Conservation (phyloP, 1,284 basidiomycete genomes). For the Boletus albobrunnescens region DNA sequence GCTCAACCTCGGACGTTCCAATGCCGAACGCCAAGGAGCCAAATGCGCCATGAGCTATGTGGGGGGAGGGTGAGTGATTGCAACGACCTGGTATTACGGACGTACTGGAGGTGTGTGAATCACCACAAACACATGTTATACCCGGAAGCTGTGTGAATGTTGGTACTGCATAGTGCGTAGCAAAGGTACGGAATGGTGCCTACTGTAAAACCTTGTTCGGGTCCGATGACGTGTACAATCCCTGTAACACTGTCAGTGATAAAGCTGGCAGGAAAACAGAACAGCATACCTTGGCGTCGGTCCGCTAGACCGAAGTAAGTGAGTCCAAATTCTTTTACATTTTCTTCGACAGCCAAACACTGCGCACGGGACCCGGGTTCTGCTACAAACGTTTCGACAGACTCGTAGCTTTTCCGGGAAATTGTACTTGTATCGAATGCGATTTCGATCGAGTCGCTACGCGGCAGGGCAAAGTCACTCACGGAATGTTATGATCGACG, state of each 20-base stretch:
- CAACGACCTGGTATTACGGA: slow-evolving; percentile 8
- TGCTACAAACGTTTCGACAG: slow-evolving; percentile 74
- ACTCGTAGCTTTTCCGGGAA: slow-evolving; percentile 82
- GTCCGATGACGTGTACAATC: slow-evolving; percentile 94
- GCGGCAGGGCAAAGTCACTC: slow-evolving; percentile 36
- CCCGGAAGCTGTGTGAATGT: slow-evolving; percentile 70
- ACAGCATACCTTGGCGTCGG: slow-evolving; percentile 70
- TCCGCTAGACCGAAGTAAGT: slow-evolving; percentile 95
- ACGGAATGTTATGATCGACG: slow-evolving; percentile 96
- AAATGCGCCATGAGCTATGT: slow-evolving; percentile 87
- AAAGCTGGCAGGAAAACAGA: background rate
- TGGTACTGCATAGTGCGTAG: background rate
- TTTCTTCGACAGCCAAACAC: slow-evolving; percentile 86
- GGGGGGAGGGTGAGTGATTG: slow-evolving; percentile 4
- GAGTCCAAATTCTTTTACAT: slow-evolving; percentile 92
- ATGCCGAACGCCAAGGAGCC: slow-evolving; percentile 96
- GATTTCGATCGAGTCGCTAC: slow-evolving; percentile 8
- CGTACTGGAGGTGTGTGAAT: slow-evolving; percentile 90
- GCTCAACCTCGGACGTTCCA: slow-evolving; percentile 95
- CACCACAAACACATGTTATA: slow-evolving; percentile 93
- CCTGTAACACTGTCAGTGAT: slow-evolving; percentile 42
- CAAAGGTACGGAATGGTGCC: slow-evolving; percentile 15
- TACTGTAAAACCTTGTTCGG: slow-evolving; percentile 93
- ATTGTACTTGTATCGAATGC: slow-evolving; percentile 54
- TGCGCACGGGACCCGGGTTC: slow-evolving; percentile 93